These are phyloP conservation scores for Chiua virens DNA, from an alignment of 768 basidiomycete genomes.

Conservation along the genomic window DNA sequence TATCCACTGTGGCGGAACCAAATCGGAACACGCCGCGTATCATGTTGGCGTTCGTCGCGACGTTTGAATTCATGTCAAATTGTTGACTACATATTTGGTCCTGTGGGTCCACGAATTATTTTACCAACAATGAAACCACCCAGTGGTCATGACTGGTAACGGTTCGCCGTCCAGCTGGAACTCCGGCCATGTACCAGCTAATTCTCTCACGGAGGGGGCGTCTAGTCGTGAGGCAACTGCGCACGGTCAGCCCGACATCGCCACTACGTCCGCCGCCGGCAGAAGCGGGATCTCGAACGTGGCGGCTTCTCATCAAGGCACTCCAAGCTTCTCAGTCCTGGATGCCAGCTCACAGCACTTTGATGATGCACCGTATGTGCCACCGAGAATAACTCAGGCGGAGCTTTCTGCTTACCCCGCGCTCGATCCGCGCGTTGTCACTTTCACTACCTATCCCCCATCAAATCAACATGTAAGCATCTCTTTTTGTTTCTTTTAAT, in stretches of 20 bases:
- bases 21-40: constrained; percentile 17
- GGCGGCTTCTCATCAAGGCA: constrained; percentile 12
- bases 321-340: constrained; percentile 10
- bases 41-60: not conserved
- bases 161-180: constrained; percentile 15
- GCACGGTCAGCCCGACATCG: constrained; percentile 21
- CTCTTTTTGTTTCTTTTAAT: not conserved
- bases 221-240: not conserved
- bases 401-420: constrained; percentile 16
- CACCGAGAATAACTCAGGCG: constrained; percentile 23
- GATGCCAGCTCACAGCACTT: constrained; percentile 15
- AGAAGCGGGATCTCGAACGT: constrained; percentile 8
- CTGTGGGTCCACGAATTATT: constrained; percentile 35
- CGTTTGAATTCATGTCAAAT: constrained; percentile 7
- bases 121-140: constrained; percentile 27
- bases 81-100: constrained; percentile 32
- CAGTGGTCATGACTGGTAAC: constrained; percentile 26
- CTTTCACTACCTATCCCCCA: constrained; percentile 9
- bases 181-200: constrained; percentile 5
- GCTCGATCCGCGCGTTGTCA: constrained; percentile 8
- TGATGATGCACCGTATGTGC: constrained; percentile 31
- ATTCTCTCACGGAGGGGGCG: constrained; percentile 11
- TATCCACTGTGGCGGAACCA: not conserved
- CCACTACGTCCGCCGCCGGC: constrained; percentile 14
- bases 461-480: constrained; percentile 16